These are phyloP conservation scores for Xylariaceae sp. DNA, from an alignment of 2,329 filamentous ascomycete genomes.

Conservation along the genomic window DNA sequence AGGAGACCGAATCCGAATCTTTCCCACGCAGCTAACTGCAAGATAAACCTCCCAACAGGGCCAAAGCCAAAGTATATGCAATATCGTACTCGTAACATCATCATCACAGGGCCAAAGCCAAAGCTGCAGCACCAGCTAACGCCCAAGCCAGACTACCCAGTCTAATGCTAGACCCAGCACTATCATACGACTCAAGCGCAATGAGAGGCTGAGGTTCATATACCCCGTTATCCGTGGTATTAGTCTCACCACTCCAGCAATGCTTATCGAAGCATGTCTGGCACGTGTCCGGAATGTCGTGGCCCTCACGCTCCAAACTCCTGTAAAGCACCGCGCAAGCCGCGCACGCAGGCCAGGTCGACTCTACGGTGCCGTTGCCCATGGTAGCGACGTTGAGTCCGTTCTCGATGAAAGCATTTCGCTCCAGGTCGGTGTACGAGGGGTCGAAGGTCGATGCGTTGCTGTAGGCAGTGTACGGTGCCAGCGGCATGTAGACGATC, in stretches of 20 bases:
- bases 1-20: no score
- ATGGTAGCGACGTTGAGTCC: slow-evolving; percentile 80
- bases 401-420: slow-evolving; percentile 80
- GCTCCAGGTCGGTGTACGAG: slow-evolving; percentile 59
- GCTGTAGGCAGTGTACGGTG: slow-evolving; percentile 70
- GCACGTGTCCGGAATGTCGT: slow-evolving; percentile 67
- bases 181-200: slow-evolving; percentile 8
- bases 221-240: slow-evolving; percentile 24
- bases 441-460: slow-evolving; percentile 78
- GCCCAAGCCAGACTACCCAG: slow-evolving; percentile 3
- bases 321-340: slow-evolving; percentile 81
- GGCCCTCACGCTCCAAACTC: slow-evolving; percentile 68
- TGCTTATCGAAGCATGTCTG: slow-evolving; percentile 72
- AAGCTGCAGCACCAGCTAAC: background rate
- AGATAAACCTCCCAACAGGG: background rate
- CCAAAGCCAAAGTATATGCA: background rate
- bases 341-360: slow-evolving; percentile 76
- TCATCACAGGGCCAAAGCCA: background rate
- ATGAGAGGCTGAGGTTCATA: slow-evolving; percentile 39
- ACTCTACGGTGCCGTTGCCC: slow-evolving; percentile 72
- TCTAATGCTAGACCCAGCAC: slow-evolving; percentile 3
- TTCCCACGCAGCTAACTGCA: no score
- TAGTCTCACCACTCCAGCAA: slow-evolving; percentile 84
- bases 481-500: slow-evolving; percentile 84
- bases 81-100: background rate